Percentiles rank a stretch among this genome's conserved stretches.
Conservation (phyloP, 805 yeast species). For the Clavispora fructus region DNA sequence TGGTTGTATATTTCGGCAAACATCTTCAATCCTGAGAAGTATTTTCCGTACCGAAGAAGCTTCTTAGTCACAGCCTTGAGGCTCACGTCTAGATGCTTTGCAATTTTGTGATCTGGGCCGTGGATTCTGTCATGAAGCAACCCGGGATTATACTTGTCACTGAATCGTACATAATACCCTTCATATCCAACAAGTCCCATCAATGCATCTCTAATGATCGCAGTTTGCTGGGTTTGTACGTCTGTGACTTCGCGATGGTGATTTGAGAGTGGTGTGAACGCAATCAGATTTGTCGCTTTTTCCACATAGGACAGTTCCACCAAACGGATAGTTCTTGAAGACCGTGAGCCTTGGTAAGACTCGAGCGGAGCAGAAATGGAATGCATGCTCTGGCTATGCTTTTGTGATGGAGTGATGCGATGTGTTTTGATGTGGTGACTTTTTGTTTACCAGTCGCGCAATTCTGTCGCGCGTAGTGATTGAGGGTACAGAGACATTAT, state of each 20-base stretch:
- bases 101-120: conserved; percentile 75
- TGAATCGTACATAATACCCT: conserved; percentile 70
- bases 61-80: conserved; percentile 64
- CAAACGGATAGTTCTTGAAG: conserved; percentile 2
- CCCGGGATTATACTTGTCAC: conserved; percentile 52
- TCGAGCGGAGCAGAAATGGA: not conserved
- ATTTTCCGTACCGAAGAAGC: conserved; percentile 57
- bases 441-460: not conserved
- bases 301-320: conserved; percentile 5
- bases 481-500: not conserved
- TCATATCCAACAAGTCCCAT: conserved; percentile 67
- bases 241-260: conserved; percentile 35
- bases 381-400: not conserved
- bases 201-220: conserved; percentile 64
- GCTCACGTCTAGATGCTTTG: conserved; percentile 67
- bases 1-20: conserved; percentile 59
- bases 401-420: not conserved
- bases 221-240: conserved; percentile 61
- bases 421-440: not conserved
- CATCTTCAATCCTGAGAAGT: conserved; percentile 50
- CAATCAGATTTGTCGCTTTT: not conserved
- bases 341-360: not conserved
- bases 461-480: not conserved
- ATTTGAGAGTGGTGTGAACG: not conserved
- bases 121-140: conserved; percentile 35